Base-by-base conservation (phyloP, 176 grass and related monocot species). In the Eleusine indica region DNA sequence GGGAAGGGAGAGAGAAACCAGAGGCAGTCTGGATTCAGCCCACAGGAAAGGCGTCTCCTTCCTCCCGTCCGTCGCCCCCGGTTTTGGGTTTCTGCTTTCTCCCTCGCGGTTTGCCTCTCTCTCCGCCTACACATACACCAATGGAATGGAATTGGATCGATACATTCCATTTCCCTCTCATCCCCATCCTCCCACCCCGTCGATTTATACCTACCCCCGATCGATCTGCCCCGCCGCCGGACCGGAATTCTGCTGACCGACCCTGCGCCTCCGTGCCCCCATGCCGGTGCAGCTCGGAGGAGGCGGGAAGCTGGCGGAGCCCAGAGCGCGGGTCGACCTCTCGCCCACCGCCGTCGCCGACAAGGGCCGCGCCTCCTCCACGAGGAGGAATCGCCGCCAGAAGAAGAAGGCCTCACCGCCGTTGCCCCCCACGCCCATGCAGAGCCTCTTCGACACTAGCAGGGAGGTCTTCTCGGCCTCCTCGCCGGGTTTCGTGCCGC, bases 361-460 rank as follows among this genome's bases (percentile, higher is more conserved):
- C 41, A 75, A 71, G 46, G 28, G 6, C 44, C 53, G 65, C 6
- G 18, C 67, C 41, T 53, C 92, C 4, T 46, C 86, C 42, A 78
- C 83, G 14, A 78, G 68, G 68, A 84, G 84, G 80, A 85, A 15
- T 44, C 77, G 67, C 75, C 39, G 89, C 3, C 87, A 84, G 54
- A 42, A 53, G 2, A 87, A 80, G 82, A 94, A 91, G 80, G 2
- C 83, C 1, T 3, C 44, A 35, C 32, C 32, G 32, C 32, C 32
- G 32, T 35, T 35, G 0, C 4, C 64, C 18, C n/a, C 62, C 3
- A 19, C 30, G 13, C 70, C 73, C 7, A 84, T 98, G 69, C 96
- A 93, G 89, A 86, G 77, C 22, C 84, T 98, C 48, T 93, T 90
- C 74, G 85, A 90, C 63, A 90, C 87, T 25, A 95, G 96, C 88